Conservation (phyloP, 129 eudicot genomes). For the Saussurea involucrata region DNA sequence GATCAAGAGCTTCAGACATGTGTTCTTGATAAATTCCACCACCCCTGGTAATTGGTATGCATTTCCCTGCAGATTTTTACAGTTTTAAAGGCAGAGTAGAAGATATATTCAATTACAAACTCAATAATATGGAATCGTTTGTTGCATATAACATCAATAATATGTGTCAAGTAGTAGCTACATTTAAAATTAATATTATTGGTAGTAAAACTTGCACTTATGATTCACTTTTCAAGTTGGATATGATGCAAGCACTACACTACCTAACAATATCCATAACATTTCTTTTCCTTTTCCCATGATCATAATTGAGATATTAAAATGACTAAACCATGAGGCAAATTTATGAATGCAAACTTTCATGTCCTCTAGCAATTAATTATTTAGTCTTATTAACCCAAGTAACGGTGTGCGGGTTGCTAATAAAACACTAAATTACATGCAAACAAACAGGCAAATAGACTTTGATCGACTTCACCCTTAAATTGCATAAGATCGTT, state of each 20-base stretch:
- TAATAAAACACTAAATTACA: background rate
- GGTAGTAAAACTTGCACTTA: background rate
- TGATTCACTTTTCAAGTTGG: background rate
- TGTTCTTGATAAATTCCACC: constrained; percentile 95
- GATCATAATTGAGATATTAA: background rate
- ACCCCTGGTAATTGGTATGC: constrained; percentile 95
- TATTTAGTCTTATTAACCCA: background rate
- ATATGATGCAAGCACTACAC: background rate
- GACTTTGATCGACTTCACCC: background rate
- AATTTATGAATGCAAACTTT: background rate
- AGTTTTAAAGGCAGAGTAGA: constrained; percentile 4
- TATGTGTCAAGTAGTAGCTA: too few species aligned
- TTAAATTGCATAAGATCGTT: background rate
- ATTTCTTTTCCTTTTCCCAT: background rate
- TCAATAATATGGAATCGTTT: background rate
- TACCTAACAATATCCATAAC: background rate
- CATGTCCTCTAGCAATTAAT: background rate
- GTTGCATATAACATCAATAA: background rate
- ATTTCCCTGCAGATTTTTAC: constrained; percentile 70
- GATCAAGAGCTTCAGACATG: constrained; percentile 97
- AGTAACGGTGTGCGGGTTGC: background rate
- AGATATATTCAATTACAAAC: background rate
- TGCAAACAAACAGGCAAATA: background rate
- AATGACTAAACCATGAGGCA: background rate
- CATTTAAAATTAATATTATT: too few species aligned